Evolutionary conservation across 805 yeast genomes (phyloP), one percentile per base, ranked within the genome.

Genomic region (Pichia eremophila): DNA sequence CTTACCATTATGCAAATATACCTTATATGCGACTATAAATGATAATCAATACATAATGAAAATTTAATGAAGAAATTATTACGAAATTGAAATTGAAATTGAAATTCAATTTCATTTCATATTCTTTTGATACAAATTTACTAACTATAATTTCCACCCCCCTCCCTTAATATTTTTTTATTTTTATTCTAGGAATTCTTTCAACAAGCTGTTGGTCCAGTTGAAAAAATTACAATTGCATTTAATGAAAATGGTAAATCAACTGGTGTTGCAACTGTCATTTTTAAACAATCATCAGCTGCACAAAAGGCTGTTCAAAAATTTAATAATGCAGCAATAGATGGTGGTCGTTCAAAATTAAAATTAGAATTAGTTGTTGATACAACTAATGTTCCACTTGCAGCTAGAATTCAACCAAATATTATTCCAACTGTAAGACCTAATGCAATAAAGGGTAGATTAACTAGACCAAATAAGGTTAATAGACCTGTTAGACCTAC

Each of bases 241-340:
- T 93, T 85, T 74, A 88, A 87, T 64, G 87, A 83, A 68, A 81
- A 77, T 64, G 99, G 98, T 46, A 80, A 80, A 67, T 87, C 95
- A 54, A 85, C 85, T 54, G 99, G 99, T 68, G 78, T 81, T 71
- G 96, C 95, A 53, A 88, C 93, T 49, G 78, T 93, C 59, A 73
- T 82, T 50, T 93, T 93, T 74, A 79, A 71, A 61, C 72, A 74
- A 50, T 65, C 77, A 45, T 81, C 81, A 50, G 74, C 75, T 64
- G 98, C 98, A 45, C 69, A 77, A 52, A 74, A 71, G 59, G 95
- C 96, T 44, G 85, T 85, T 59, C 78, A 80, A 61, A 82, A 81
- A 60, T 91, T 83, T 72, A 85, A 91, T 67, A 91, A 93, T 61
- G 91, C 95, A 41, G 90, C 96, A 61, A 85, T 93, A 59, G 99